Base-by-base conservation (phyloP, 495 filamentous ascomycete species). In the Trichocladium uniseriatum region DNA sequence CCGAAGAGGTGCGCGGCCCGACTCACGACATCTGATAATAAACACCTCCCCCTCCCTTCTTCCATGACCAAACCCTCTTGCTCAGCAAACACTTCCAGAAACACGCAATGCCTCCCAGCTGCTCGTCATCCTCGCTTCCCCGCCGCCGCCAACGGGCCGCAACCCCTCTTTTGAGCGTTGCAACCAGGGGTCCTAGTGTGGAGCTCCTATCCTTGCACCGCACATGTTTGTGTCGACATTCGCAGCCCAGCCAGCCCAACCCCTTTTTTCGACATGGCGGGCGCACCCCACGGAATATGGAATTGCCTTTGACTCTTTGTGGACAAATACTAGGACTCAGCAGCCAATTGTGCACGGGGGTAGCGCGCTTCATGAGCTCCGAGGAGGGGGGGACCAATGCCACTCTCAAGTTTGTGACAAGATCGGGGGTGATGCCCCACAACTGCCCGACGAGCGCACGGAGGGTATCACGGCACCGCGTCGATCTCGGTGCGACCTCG, bases 401-500 rank as follows among this genome's bases (percentile, higher is more conserved):
- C 21, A 47, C 21, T 6, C 15, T 18, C 20, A 18, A 19, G 20
- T 35, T 18, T 45, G 41, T 42, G 21, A 32, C 22, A 43, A n/a
- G 42, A 28, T 40, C 28, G 18, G n/a, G n/a, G n/a, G 20, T 54
- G 35, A 36, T 16, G 50, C 45, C 53, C 57, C 53, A 51, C 46
- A 46, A 40, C 53, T 53, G 53, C 57, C 57, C 39, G 44, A 54
- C 43, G 39, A 46, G 35, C 27, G 37, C 31, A 43, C 27, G 31
- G 41, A 27, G 56, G 46, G 49, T 49, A 32, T 38, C 37, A 57
- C 35, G 35, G 27, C 24, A 38, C 27, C 34, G 27, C 35, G 42
- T 51, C 48, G 46, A 45, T 46, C 49, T 56, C 28, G 39, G 54
- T 45, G 35, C 38, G 15, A 38, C 18, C 11, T 13, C n/a, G 7